Evolutionary conservation across 2,329 filamentous ascomycete genomes (phyloP), one percentile per base, ranked within the genome.

Genomic region (Botrytis aclada): DNA sequence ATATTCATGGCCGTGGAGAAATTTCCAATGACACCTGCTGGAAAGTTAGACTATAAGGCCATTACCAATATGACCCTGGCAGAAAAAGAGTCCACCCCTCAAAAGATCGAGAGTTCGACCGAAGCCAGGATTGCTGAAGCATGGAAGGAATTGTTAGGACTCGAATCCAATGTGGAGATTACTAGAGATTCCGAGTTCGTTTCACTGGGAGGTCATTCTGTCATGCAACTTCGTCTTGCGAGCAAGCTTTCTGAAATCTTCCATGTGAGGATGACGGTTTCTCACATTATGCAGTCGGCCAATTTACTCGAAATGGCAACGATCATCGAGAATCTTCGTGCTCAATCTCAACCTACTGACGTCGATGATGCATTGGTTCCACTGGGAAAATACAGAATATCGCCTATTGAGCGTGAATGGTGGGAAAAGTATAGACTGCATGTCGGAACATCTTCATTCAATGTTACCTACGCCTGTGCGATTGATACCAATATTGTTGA

Each of bases 31-130:
- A 82, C 80, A 1, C 41, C 71, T 10, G 74, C 75, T 39, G 80
- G 80, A 4, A 83, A 83, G 72, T 63, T 81, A 0, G 80, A 83
- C 73, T 81, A 82, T 72, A 80, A 78, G 32, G 76, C 74, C 25
- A 75, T 82, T 45, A 54, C 43, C 43, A 63, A 29, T 5, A 39
- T 65, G 43, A 64, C 56, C 9, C 20, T 65, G 14, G 39, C 18
- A 12, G 34, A 61, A 22, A 43, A 47, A 7, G 41, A 64, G 20
- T 29, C 51, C 25, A 22, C 22, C 10, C 51, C 41, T 0, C 43
- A 32, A 16, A 64, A 69, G n/a, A 72, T 43, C 20, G 54, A 67
- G 25, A 60, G 62, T 16, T 60, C 51, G 6, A 45, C 67, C 9
- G 70, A 74, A 66, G 29, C n/a, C 8, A 70, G 29, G n/a, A 34